Evolutionary conservation across 345 rosid species (phyloP).

Genomic region (Kandelia obovata): DNA sequence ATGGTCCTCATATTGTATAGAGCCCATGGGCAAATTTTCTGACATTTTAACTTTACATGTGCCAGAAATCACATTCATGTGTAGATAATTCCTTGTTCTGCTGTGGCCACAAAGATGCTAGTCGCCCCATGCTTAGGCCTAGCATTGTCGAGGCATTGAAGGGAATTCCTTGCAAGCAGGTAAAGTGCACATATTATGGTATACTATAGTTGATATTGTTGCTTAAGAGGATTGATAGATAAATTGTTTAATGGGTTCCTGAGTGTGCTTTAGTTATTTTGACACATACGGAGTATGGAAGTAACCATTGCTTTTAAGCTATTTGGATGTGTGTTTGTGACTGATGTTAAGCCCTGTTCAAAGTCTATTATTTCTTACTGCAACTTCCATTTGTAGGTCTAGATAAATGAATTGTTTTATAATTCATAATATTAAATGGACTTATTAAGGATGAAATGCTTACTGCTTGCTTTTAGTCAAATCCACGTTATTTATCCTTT

Average conservation of each 20-base stretch:
- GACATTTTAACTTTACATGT: too few relatives aligned
- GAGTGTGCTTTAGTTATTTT: neutral
- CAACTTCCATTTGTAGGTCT: neutral
- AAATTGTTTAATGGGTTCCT: neutral
- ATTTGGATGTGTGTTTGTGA: too few relatives aligned
- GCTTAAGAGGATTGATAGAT: neutral
- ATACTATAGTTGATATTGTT: neutral
- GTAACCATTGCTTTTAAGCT: too few relatives aligned
- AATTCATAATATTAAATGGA: neutral
- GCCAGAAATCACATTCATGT: conserved; percentile 31
- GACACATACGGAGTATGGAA: neutral
- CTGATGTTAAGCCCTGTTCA: neutral
- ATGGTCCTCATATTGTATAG: too few relatives aligned
- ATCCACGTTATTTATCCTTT: neutral
- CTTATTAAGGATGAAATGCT: neutral
- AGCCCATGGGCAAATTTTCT: too few relatives aligned
- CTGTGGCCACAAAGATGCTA: conserved; percentile 74
- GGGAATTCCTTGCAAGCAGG: conserved; percentile 84
- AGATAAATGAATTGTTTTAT: neutral
- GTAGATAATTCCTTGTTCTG: conserved; percentile 91
- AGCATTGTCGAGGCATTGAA: conserved; percentile 79
- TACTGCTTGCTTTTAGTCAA: neutral
- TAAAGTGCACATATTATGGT: conserved; percentile 15
- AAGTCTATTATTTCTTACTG: neutral
- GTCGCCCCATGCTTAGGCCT: conserved; percentile 77